Base-by-base conservation (phyloP, 805 yeast genomes). In the Hanseniaspora nectarophila region DNA sequence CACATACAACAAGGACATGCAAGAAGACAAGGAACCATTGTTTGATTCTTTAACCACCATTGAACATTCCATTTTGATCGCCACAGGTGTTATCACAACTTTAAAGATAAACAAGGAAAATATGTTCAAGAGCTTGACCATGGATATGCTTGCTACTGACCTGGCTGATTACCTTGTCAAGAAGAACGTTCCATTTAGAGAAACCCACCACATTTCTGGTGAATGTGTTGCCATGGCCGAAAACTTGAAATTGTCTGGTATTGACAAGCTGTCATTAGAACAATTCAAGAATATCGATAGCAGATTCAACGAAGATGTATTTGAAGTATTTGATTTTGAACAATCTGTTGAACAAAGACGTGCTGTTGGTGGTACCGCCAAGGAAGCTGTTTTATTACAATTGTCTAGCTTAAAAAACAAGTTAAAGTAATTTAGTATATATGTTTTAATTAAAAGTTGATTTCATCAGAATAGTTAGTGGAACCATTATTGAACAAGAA, bases 111-210 rank as follows among this genome's bases (percentile, higher is more conserved):
- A 84, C 60, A 74, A 76, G 57, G 82, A 77, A 51, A 80, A 74
- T 59, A 92, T 92, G 98, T 76, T 74, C 60, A 80, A 75, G 42
- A 90, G 97, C 0, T 76, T 92, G 61, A 89, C 97, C 28, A 90
- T 90, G 95, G 98, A 92, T 69, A 92, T 92, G 98, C 77, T 92
- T 61, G 98, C 98, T 20, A 92, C 99, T 31, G 99, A 92, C 67
- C 76, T 92, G 60, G 99, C 99, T 38, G 99, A 92, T 67, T 92
- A 92, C 67, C 75, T 92, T 58, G 99, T 92, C 48, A 82, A 96
- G 72, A 89, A 83, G 68, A 98, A 98, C 55, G 98, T 92, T 58
- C 98, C 98, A 54, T 92, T 92, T 73, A 86, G 99, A 73, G 97
- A 92, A 70, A 92, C 98, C 1, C 99, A 92, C 71, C 97, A 92